phyloP scores from a whole-genome alignment of 345 rosid genomes.

The Gossypium bickii region DNA sequence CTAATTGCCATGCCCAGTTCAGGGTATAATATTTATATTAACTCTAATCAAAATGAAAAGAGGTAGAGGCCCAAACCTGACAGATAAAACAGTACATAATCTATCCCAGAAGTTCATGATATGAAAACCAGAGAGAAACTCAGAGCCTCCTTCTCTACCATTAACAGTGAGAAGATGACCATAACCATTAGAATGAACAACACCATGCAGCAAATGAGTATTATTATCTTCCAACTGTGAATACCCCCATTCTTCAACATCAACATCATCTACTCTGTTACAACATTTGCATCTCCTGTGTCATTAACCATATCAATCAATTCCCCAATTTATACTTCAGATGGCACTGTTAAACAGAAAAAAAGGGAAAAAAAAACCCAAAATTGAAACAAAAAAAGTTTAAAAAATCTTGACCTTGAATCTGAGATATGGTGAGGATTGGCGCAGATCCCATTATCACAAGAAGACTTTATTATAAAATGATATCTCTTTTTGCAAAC shows the following conservation, averaged over 20 bases:
- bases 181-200: constrained; percentile 69
- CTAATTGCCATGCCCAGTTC: too few relatives aligned
- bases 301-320: neutral
- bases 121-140: constrained; percentile 44
- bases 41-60: neutral
- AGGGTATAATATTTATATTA: too few relatives aligned
- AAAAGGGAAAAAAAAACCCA: neutral
- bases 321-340: neutral
- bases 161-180: constrained; percentile 69
- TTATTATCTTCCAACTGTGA: constrained; percentile 51
- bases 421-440: constrained; percentile 38
- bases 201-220: constrained; percentile 62
- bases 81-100: constrained; percentile 44
- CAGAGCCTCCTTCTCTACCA: constrained; percentile 72
- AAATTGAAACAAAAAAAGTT: neutral
- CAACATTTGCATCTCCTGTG: constrained; percentile 49
- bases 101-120: constrained; percentile 81
- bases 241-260: constrained; percentile 53
- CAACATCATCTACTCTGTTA: constrained; percentile 24
- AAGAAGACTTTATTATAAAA: constrained; percentile 50
- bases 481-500: constrained; percentile 72
- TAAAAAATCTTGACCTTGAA: constrained; percentile 25
- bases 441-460: constrained; percentile 28
- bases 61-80: constrained; percentile 31
- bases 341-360: neutral